Conservation (phyloP, 1,284 basidiomycete species). For the Moesziomyces aphidis region DNA sequence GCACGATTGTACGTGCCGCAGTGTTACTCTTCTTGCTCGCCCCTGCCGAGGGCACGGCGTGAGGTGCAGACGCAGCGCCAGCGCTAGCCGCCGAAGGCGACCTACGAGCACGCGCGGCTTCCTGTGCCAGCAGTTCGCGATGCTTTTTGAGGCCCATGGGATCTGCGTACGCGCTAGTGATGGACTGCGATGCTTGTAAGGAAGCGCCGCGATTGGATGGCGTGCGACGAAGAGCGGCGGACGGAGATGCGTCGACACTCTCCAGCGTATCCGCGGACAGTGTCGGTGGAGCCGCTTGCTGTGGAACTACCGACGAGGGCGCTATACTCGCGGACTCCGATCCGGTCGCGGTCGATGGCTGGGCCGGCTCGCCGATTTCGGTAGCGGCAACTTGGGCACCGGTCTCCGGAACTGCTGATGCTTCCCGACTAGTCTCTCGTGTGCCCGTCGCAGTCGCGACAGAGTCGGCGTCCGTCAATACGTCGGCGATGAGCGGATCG, state of each 20-base stretch:
- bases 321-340: background rate
- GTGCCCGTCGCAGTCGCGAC: constrained; percentile 41
- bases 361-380: background rate
- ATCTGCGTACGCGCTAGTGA: constrained; percentile 34
- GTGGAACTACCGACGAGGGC: background rate
- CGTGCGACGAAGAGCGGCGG: constrained; percentile 21
- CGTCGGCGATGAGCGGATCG: constrained; percentile 28
- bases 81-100: constrained; percentile 37
- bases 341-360: constrained; percentile 1
- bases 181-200: constrained; percentile 40
- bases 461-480: constrained; percentile 35
- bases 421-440: constrained; percentile 34
- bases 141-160: constrained; percentile 42
- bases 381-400: background rate
- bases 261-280: background rate
- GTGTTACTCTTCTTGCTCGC: constrained; percentile 21
- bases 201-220: constrained; percentile 39
- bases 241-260: constrained; percentile 14
- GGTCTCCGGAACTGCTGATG: constrained; percentile 6
- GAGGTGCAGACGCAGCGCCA: constrained; percentile 8
- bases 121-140: constrained; percentile 24
- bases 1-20: constrained; percentile 34
- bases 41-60: constrained; percentile 5
- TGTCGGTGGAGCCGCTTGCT: background rate
- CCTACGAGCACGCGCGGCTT: constrained; percentile 21